These are phyloP conservation scores for Daldinia sp. DNA, from an alignment of 2,329 filamentous ascomycete genomes.

Conservation along the genomic window DNA sequence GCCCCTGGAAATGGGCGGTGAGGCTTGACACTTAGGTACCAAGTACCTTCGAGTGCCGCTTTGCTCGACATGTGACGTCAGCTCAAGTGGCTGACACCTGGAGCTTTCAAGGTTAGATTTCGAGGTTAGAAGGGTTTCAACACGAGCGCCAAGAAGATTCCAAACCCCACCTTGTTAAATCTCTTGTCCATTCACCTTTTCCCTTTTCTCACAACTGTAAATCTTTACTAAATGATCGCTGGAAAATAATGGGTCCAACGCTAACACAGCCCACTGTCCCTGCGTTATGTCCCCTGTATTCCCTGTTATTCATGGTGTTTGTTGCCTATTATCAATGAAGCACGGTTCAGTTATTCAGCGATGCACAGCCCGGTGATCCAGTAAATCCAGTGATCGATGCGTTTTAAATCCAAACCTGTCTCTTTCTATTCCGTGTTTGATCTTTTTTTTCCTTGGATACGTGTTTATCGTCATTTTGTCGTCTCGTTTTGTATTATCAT, in stretches of 20 bases:
- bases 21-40: not conserved
- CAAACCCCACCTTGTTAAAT: conserved; percentile 3
- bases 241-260: conserved; percentile 18
- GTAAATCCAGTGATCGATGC: conserved; percentile 13
- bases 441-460: conserved; percentile 9
- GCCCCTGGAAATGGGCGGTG: too few species aligned
- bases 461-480: conserved; percentile 6
- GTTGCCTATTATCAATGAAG: not conserved
- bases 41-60: too few species aligned
- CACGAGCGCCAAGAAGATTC: conserved; percentile 34
- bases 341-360: not conserved
- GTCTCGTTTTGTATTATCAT: conserved; percentile 1
- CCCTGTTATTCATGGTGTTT: too few species aligned
- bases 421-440: not conserved
- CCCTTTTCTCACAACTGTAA: conserved; percentile 17
- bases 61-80: conserved; percentile 30
- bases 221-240: conserved; percentile 21
- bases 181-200: conserved; percentile 21
- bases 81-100: not conserved
- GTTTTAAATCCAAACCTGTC: conserved; percentile 2
- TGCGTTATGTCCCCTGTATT: too few species aligned
- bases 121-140: conserved; percentile 28
- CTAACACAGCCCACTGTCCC: conserved; percentile 27
- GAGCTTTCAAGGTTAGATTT: not conserved
- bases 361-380: conserved; percentile 21